Conservation (phyloP, 192 early-diverging fungal species). For the Coemansia brasiliensis region DNA sequence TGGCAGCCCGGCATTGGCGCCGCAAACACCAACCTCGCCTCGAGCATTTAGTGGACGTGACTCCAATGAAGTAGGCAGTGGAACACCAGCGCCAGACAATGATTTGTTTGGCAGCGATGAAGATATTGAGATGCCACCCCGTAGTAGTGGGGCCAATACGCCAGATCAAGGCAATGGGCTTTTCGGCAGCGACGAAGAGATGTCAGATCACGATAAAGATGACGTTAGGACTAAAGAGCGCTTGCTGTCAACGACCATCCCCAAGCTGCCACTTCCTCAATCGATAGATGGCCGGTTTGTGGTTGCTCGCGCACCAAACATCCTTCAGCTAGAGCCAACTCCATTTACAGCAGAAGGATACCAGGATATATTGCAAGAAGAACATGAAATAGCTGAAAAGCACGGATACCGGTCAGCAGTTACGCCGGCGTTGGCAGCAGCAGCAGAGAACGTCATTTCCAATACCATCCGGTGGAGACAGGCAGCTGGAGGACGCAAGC, state of each 20-base stretch:
- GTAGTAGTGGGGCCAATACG: not conserved
- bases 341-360: conserved; percentile 36
- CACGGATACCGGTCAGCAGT: conserved; percentile 38
- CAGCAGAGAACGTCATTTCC: conserved; percentile 40
- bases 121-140: conserved; percentile 1
- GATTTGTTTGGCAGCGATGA: conserved; percentile 35
- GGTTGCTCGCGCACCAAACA: conserved; percentile 45
- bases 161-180: conserved; percentile 16
- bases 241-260: conserved; percentile 36
- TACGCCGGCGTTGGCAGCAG: conserved; percentile 32
- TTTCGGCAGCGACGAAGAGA: conserved; percentile 28
- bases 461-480: conserved; percentile 51
- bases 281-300: conserved; percentile 19
- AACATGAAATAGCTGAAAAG: conserved; percentile 30
- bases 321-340: conserved; percentile 45
- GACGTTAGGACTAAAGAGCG: conserved; percentile 17
- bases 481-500: conserved; percentile 2
- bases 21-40: conserved; percentile 9
- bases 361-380: conserved; percentile 39
- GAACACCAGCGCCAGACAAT: conserved; percentile 26
- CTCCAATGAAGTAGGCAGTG: conserved; percentile 1
- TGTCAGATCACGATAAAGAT: not conserved
- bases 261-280: conserved; percentile 32
- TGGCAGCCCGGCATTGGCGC: conserved; percentile 3
- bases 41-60: not conserved